Conservation (phyloP, 768 basidiomycete species). For the Exsudoporus frostii region DNA sequence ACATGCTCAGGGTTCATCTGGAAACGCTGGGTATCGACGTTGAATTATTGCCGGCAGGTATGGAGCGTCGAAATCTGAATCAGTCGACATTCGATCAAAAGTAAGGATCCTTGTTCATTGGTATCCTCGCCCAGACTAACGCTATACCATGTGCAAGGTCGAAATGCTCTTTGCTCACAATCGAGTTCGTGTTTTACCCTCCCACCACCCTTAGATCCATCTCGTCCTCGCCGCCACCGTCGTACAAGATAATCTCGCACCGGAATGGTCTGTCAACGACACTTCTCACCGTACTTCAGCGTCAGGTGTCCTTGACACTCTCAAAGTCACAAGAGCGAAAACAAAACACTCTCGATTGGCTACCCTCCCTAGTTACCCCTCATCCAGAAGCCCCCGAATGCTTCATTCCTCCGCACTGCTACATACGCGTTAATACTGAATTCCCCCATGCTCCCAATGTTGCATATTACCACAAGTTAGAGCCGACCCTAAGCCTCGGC, state of each 20-base stretch:
- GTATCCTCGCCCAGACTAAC: conserved; percentile 13
- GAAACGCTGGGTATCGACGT: conserved; percentile 66
- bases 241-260: conserved; percentile 61
- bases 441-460: conserved; percentile 24
- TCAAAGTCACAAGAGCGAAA: conserved; percentile 42
- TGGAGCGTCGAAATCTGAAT: conserved; percentile 75
- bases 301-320: conserved; percentile 32
- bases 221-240: conserved; percentile 33
- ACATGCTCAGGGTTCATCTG: conserved; percentile 66
- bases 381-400: conserved; percentile 54
- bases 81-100: conserved; percentile 81
- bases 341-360: conserved; percentile 53
- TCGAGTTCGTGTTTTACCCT: conserved; percentile 68
- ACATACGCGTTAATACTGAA: conserved; percentile 48
- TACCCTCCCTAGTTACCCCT: conserved; percentile 47
- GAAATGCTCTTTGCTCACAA: conserved; percentile 63
- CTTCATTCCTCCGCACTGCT: conserved; percentile 56
- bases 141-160: conserved; percentile 42
- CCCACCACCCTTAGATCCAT: conserved; percentile 45
- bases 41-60: conserved; percentile 75
- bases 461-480: conserved; percentile 54
- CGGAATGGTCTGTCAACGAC: conserved; percentile 49
- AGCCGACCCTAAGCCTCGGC: conserved; percentile 46
- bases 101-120: conserved; percentile 43
- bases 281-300: conserved; percentile 49